Percentiles rank a stretch among this genome's conserved stretches.
Conservation (phyloP, 495 filamentous ascomycete genomes). For the Neurospora sp. region DNA sequence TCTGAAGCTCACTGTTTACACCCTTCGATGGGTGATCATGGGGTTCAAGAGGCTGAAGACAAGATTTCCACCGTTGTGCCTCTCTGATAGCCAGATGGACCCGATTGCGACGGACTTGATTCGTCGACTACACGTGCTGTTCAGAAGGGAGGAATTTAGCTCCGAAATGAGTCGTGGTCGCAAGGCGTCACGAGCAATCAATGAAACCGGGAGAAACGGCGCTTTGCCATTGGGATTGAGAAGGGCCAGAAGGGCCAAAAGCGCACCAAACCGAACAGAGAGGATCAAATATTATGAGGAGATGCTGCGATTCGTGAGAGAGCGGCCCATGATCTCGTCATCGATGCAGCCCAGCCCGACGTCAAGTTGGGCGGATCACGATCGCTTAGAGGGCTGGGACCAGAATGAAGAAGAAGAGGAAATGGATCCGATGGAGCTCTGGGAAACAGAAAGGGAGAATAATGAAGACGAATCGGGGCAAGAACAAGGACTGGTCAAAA, state of each 20-base stretch:
- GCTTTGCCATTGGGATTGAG: not conserved
- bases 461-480: not conserved
- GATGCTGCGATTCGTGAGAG: not conserved
- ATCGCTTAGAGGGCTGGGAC: not conserved
- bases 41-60: not conserved
- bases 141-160: not conserved
- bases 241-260: not conserved
- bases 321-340: not conserved
- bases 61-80: not conserved
- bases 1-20: not conserved
- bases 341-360: not conserved
- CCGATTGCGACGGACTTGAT: not conserved
- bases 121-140: not conserved
- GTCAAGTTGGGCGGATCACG: not conserved
- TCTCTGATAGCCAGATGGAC: not conserved
- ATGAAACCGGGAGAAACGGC: not conserved
- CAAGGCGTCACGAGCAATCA: not conserved
- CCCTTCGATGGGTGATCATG: not conserved
- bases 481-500: not conserved
- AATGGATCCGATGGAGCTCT: not conserved
- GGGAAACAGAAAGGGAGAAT: not conserved
- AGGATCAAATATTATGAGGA: not conserved
- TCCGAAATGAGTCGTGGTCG: not conserved
- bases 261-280: not conserved
- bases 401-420: not conserved